Conservation (phyloP, 805 yeast genomes). For the Pichia scutulata region DNA sequence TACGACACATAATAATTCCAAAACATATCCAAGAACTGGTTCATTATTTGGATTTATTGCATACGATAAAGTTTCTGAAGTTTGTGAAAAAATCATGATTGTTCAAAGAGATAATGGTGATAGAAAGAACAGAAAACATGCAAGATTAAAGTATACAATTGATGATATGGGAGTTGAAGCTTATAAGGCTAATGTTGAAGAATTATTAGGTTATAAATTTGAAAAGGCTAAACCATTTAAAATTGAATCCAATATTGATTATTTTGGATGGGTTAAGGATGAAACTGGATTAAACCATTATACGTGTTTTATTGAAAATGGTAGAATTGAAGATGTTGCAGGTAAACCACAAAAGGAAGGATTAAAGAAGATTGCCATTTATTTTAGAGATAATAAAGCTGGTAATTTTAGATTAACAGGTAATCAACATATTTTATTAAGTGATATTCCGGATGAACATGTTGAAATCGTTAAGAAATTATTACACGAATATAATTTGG, state of each 20-base stretch:
- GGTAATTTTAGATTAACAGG: slow-evolving; percentile 93
- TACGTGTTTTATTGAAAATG: slow-evolving; percentile 92
- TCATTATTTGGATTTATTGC: slow-evolving; percentile 73
- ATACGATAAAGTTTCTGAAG: slow-evolving; percentile 60
- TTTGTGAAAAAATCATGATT: slow-evolving; percentile 85
- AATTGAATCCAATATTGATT: slow-evolving; percentile 82
- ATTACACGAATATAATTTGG: slow-evolving; percentile 68
- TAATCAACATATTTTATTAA: slow-evolving; percentile 83
- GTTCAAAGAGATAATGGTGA: slow-evolving; percentile 95
- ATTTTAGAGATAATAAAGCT: slow-evolving; percentile 47
- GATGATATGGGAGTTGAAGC: slow-evolving; percentile 89
- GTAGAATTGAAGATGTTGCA: slow-evolving; percentile 89
- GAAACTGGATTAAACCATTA: slow-evolving; percentile 79
- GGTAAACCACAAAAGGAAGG: slow-evolving; percentile 89
- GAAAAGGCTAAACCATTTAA: slow-evolving; percentile 64
- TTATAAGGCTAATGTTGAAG: slow-evolving; percentile 76
- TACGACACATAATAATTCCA: slow-evolving; percentile 90
- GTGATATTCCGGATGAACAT: slow-evolving; percentile 64
- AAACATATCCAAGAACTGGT: slow-evolving; percentile 95
- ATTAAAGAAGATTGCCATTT: slow-evolving; percentile 67
- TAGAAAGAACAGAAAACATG: slow-evolving; percentile 93
- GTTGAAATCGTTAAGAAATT: slow-evolving; percentile 53
- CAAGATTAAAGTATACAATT: slow-evolving; percentile 92
- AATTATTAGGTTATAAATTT: slow-evolving; percentile 68
- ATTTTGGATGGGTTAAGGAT: slow-evolving; percentile 90